These are phyloP conservation scores for Eucalyptus albens DNA, from an alignment of 345 rosid species.

Conservation along the genomic window DNA sequence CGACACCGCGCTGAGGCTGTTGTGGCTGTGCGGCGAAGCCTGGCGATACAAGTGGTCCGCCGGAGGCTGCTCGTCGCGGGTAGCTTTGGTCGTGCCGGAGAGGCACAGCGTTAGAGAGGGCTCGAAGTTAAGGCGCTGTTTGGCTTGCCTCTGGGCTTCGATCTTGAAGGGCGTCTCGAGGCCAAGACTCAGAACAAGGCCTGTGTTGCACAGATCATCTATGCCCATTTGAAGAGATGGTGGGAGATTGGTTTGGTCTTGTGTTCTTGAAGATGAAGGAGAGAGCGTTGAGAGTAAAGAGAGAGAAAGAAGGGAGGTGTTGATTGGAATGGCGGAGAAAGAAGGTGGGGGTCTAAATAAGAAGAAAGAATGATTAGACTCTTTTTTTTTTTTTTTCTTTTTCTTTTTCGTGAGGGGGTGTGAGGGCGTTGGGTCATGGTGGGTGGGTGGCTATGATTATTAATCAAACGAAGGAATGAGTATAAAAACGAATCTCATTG, in stretches of 20 bases:
- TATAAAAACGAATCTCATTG: conserved; percentile 38
- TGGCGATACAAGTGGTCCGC: conserved; percentile 11
- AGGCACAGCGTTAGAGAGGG: conserved; percentile 43
- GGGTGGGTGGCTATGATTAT: conserved; percentile 65
- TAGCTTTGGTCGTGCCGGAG: conserved; percentile 2
- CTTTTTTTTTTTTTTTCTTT: neutral
- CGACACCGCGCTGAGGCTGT: conserved; percentile 18
- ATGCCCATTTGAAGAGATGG: conserved; percentile 17
- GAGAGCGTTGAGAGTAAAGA: neutral
- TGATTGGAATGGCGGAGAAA: neutral
- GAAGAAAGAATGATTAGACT: conserved; percentile 14
- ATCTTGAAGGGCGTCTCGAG: conserved; percentile 7
- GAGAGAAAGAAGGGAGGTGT: neutral
- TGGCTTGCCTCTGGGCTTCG: neutral
- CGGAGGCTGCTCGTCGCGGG: neutral
- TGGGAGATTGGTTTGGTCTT: neutral
- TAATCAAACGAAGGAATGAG: conserved; percentile 47
- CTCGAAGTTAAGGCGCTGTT: conserved; percentile 3
- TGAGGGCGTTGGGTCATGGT: conserved; percentile 7
- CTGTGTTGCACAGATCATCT: conserved; percentile 45
- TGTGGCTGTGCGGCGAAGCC: conserved; percentile 38
- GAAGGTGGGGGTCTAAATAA: conserved; percentile 27
- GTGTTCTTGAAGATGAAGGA: neutral
- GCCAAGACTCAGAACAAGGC: conserved; percentile 60
- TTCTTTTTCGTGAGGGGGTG: neutral